phyloP scores from a whole-genome alignment of 129 eudicot genomes.

The Pseudognaphalium luteoalbum region DNA sequence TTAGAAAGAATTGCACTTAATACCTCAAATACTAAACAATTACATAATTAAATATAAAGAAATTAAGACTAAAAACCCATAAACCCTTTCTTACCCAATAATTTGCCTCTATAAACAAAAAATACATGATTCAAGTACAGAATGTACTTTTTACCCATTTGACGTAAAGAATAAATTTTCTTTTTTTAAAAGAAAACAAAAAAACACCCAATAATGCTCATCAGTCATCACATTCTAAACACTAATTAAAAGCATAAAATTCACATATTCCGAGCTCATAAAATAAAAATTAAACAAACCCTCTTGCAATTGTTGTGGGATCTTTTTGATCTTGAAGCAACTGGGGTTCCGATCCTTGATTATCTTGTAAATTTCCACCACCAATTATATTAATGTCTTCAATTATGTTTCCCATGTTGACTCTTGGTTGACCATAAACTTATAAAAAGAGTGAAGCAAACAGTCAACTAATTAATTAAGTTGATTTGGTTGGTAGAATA shows the following conservation, averaged over 20 bases:
- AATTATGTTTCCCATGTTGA: constrained; percentile 31
- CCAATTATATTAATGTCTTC: constrained; percentile 14
- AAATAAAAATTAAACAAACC: not conserved
- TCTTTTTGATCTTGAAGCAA: constrained; percentile 24
- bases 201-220: not conserved
- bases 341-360: constrained; percentile 10
- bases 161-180: too few relatives aligned
- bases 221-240: not conserved
- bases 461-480: not conserved
- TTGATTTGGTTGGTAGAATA: not conserved
- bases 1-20: not conserved
- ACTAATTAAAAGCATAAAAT: constrained; percentile 5
- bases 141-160: too few relatives aligned
- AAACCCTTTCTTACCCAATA: too few relatives aligned
- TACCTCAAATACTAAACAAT: constrained; percentile 2
- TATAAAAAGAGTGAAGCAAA: not conserved
- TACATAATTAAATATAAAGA: too few relatives aligned
- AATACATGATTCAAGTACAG: too few relatives aligned
- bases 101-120: too few relatives aligned
- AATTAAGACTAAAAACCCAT: too few relatives aligned
- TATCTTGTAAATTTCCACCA: not conserved
- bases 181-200: not conserved
- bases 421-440: constrained; percentile 27
- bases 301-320: constrained; percentile 36
- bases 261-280: not conserved